Conservation (phyloP, 441 rosid genomes). For the Croton laevigatus region DNA sequence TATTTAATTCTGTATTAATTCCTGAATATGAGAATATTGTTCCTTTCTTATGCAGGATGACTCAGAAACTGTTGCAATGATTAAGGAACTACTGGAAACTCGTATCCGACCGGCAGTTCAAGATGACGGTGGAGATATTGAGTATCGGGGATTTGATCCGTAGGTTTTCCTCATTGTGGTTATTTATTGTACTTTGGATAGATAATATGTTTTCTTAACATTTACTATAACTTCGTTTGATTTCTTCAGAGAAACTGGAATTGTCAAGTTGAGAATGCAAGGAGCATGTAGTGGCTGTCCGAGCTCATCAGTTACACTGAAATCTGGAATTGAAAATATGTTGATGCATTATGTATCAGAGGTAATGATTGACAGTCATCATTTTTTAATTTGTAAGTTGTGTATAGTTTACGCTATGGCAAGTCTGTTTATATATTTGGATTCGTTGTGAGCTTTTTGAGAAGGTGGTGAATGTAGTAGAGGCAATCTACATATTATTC, state of each 20-base stretch:
- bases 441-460: background rate
- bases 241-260: slow-evolving; percentile 68
- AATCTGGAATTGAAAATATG: slow-evolving; percentile 97
- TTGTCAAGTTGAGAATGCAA: slow-evolving; percentile 92
- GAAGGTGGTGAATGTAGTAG: too few species aligned
- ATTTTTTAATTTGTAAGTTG: background rate
- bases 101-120: slow-evolving; percentile 97
- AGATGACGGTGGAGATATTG: slow-evolving; percentile 98
- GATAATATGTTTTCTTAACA: slow-evolving; percentile 1
- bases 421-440: background rate
- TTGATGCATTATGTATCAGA: slow-evolving; percentile 96
- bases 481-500: background rate
- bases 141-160: slow-evolving; percentile 79
- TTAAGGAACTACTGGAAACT: slow-evolving; percentile 93
- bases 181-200: slow-evolving; percentile 3
- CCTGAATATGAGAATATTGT: background rate
- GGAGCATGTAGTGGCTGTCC: slow-evolving; percentile 99
- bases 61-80: slow-evolving; percentile 97
- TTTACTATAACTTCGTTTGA: slow-evolving; percentile 23
- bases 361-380: slow-evolving; percentile 41
- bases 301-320: slow-evolving; percentile 93
- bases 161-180: slow-evolving; percentile 36
- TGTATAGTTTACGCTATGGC: background rate
- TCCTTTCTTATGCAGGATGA: slow-evolving; percentile 59
- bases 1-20: background rate